phyloP scores from a whole-genome alignment of 2,329 filamentous ascomycete genomes.

The Pyrenophora tritici-repentis region DNA sequence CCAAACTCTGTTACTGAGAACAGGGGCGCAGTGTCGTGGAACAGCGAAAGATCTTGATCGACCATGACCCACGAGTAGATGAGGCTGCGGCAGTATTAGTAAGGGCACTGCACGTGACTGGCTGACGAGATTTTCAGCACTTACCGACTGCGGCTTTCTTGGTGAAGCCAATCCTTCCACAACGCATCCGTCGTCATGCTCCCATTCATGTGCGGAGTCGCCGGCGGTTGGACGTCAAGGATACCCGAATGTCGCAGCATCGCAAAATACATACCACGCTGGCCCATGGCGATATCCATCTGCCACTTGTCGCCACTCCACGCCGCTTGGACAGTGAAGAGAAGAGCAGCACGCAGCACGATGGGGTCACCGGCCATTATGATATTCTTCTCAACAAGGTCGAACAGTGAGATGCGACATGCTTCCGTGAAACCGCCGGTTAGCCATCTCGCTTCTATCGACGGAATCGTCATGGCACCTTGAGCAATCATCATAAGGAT shows the following conservation, averaged over 20 bases:
- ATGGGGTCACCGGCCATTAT: slow-evolving; percentile 69
- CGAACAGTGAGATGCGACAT: slow-evolving; percentile 72
- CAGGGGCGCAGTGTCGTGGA: slow-evolving; percentile 52
- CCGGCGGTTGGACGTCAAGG: slow-evolving; percentile 59
- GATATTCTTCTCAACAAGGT: slow-evolving; percentile 73
- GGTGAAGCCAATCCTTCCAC: slow-evolving; percentile 69
- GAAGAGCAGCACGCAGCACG: slow-evolving; percentile 67
- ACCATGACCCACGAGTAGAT: slow-evolving; percentile 79
- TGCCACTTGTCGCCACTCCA: slow-evolving; percentile 80
- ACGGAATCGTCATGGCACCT: slow-evolving; percentile 69
- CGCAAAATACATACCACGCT: slow-evolving; percentile 73
- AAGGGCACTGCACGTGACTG: slow-evolving; percentile 25
- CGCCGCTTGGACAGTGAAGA: slow-evolving; percentile 70
- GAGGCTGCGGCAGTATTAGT: slow-evolving; percentile 53
- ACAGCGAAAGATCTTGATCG: slow-evolving; percentile 63
- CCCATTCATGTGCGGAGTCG: slow-evolving; percentile 53
- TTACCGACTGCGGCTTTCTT: slow-evolving; percentile 67
- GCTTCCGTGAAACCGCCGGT: slow-evolving; percentile 71
- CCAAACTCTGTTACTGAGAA: slow-evolving; percentile 69
- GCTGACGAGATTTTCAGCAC: slow-evolving; percentile 30
- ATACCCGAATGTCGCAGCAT: slow-evolving; percentile 74
- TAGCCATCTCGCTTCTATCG: slow-evolving; percentile 67
- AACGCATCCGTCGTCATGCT: slow-evolving; percentile 53
- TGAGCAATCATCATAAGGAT: slow-evolving; percentile 75
- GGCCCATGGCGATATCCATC: slow-evolving; percentile 77